Evolutionary conservation across 805 yeast species (phyloP).

Genomic region (Pichia membranifaciens): DNA sequence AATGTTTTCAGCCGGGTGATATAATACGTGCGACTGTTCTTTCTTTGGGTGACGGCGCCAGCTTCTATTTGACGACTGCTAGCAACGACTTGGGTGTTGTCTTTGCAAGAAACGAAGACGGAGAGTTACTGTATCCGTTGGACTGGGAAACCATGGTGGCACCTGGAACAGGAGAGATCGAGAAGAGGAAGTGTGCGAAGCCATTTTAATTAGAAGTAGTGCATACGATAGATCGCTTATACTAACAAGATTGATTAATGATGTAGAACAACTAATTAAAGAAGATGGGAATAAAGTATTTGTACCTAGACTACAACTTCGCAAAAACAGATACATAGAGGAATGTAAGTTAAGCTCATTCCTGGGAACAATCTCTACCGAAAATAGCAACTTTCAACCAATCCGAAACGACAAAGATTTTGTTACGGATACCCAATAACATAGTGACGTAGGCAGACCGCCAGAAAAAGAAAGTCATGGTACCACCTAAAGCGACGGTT

Average conservation of each 20-base stretch:
- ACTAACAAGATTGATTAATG: no score
- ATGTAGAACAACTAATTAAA: no score
- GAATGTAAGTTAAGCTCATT: no score
- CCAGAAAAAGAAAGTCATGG: conserved; percentile 89
- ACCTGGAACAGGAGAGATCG: conserved; percentile 66
- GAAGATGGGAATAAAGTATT: no score
- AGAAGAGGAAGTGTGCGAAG: conserved; percentile 86
- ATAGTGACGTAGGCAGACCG: conserved; percentile 87
- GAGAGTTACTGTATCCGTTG: conserved; percentile 71
- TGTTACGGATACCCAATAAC: conserved; percentile 87
- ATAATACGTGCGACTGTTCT: conserved; percentile 75
- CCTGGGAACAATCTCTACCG: conserved; percentile 80
- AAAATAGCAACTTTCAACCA: conserved; percentile 85
- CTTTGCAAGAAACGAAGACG: conserved; percentile 67
- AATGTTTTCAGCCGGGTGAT: conserved; percentile 87
- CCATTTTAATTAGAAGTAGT: conserved; percentile 46
- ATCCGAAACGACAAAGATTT: conserved; percentile 76
- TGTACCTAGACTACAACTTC: no score
- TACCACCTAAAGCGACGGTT: conserved; percentile 76
- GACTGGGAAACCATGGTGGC: conserved; percentile 96
- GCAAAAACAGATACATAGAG: background rate
- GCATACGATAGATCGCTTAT: no score
- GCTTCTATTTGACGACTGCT: conserved; percentile 86
- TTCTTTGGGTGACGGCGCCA: conserved; percentile 92
- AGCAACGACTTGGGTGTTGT: conserved; percentile 90